Evolutionary conservation across 345 rosid species (phyloP).

Genomic region (Tarenaya hassleriana): DNA sequence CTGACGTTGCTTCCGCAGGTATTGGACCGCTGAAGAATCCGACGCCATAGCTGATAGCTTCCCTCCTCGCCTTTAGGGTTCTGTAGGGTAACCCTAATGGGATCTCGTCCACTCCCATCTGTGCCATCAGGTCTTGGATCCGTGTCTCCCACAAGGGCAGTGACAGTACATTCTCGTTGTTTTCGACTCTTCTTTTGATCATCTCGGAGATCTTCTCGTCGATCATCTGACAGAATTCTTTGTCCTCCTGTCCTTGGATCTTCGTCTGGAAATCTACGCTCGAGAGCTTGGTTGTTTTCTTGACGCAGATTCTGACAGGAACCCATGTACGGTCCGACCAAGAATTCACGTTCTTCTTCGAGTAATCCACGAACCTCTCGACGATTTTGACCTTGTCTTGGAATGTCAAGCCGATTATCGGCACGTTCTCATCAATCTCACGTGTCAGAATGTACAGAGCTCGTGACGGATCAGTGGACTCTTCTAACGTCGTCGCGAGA

Average conservation of each 20-base stretch:
- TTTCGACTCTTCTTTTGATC: neutral
- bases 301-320: neutral
- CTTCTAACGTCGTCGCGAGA: too few species aligned
- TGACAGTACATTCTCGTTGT: constrained; percentile 1
- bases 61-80: neutral
- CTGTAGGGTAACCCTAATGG: neutral
- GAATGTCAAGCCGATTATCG: neutral
- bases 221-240: neutral
- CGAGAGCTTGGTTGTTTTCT: constrained; percentile 1
- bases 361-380: neutral
- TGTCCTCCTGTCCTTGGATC: neutral
- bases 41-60: constrained; percentile 2
- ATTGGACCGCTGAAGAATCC: neutral
- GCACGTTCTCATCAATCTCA: constrained; percentile 3
- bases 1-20: neutral
- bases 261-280: constrained; percentile 7
- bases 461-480: too few species aligned
- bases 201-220: neutral
- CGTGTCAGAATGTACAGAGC: neutral
- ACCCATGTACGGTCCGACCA: constrained; percentile 7
- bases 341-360: neutral
- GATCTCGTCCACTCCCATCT: neutral
- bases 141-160: neutral
- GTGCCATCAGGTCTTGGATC: neutral
- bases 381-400: constrained; percentile 1